Evolutionary conservation across 129 eudicot species (phyloP).

Genomic region (Flaveria bidentis): DNA sequence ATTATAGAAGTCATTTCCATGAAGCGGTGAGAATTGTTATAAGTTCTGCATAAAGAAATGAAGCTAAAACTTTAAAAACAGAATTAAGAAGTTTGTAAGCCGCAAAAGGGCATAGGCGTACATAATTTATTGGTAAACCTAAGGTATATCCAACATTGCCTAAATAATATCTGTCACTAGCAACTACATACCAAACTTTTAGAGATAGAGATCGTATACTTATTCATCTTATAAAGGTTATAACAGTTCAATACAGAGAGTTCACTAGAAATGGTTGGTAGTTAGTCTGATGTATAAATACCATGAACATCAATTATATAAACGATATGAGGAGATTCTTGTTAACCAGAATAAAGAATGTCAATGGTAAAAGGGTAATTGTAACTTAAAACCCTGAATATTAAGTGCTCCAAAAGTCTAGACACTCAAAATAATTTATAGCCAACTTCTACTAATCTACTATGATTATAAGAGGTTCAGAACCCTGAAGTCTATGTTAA

Average conservation of each 20-base stretch:
- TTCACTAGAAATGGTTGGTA: too few relatives aligned
- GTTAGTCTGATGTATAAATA: too few relatives aligned
- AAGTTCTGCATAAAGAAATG: too few relatives aligned
- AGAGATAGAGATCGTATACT: not conserved
- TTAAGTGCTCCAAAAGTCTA: slow-evolving; percentile 9
- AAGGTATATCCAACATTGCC: slow-evolving; percentile 5
- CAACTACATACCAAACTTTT: not conserved
- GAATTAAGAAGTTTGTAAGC: too few relatives aligned
- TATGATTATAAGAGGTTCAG: not conserved
- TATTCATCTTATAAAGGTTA: too few relatives aligned
- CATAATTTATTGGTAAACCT: not conserved
- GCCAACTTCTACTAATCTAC: not conserved
- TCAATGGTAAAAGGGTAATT: not conserved
- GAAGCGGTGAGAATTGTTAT: too few relatives aligned
- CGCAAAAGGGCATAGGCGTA: too few relatives aligned
- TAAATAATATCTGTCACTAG: not conserved
- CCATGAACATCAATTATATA: not conserved
- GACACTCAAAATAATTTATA: not conserved
- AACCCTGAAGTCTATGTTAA: not conserved
- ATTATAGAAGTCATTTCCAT: too few relatives aligned
- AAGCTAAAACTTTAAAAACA: too few relatives aligned
- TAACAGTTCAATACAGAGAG: too few relatives aligned
- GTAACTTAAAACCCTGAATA: not conserved
- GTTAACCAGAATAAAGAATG: slow-evolving; percentile 19
- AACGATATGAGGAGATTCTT: not conserved